phyloP scores from a whole-genome alignment of 1,139 yeast genomes.

The Yamadazyma siamensis region DNA sequence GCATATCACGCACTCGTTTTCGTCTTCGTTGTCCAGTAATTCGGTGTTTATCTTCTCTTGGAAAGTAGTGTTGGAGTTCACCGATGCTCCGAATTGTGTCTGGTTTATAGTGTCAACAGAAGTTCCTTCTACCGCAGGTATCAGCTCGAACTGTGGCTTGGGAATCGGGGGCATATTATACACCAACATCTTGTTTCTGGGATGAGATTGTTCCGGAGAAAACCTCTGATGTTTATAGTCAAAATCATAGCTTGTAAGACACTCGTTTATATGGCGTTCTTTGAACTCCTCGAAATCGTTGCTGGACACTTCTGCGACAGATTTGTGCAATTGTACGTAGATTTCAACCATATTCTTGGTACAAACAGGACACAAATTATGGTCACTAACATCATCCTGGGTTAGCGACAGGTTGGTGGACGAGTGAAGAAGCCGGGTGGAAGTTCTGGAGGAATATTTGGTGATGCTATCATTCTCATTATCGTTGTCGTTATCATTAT shows the following conservation, averaged over 20 bases:
- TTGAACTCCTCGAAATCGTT: constrained; percentile 46
- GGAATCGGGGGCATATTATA: constrained; percentile 65
- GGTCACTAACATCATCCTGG: constrained; percentile 25
- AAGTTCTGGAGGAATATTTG: background rate
- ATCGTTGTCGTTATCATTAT: too few relatives aligned
- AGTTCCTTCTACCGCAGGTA: constrained; percentile 17
- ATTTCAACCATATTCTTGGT: constrained; percentile 47
- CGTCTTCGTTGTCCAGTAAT: constrained; percentile 27
- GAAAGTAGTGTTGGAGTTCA: constrained; percentile 22
- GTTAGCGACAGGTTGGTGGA: constrained; percentile 26
- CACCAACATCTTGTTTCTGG: constrained; percentile 79
- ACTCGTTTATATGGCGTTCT: constrained; percentile 67
- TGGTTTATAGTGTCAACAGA: constrained; percentile 15
- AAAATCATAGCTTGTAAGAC: constrained; percentile 66
- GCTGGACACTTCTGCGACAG: constrained; percentile 18
- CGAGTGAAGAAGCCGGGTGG: constrained; percentile 15
- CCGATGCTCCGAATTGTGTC: constrained; percentile 16
- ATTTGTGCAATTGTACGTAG: constrained; percentile 43
- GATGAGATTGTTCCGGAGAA: constrained; percentile 22
- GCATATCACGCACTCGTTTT: constrained; percentile 87
- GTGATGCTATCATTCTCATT: constrained; percentile 1
- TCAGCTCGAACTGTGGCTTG: constrained; percentile 36
- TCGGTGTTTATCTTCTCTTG: constrained; percentile 14
- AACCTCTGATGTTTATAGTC: constrained; percentile 55
- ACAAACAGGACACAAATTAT: constrained; percentile 44